Percentiles rank a stretch among this genome's conserved stretches.
These are phyloP conservation scores for Grammothele lineata DNA, from an alignment of 768 basidiomycete species.

Conservation along the genomic window DNA sequence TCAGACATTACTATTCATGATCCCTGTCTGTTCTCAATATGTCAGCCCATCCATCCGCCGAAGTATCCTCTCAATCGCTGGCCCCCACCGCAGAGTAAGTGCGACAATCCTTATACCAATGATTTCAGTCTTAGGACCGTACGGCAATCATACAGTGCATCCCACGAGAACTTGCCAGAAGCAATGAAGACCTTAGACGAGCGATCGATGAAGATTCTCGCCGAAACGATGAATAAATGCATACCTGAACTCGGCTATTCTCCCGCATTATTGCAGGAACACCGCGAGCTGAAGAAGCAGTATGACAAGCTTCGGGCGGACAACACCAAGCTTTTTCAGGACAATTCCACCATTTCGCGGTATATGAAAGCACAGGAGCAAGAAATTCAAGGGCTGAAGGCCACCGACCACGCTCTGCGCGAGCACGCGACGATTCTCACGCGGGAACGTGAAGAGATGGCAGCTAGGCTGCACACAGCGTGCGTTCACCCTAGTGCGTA, in stretches of 20 bases:
- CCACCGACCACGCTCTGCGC: constrained; percentile 22
- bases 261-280: constrained; percentile 35
- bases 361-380: constrained; percentile 29
- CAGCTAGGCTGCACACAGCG: constrained; percentile 7
- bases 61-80: no score
- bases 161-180: no score
- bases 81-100: no score
- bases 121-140: no score
- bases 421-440: constrained; percentile 25
- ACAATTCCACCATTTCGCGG: constrained; percentile 33
- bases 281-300: constrained; percentile 19
- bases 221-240: no score
- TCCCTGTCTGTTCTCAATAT: no score
- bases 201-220: no score
- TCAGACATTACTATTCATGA: no score
- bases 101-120: no score
- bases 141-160: no score
- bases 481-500: constrained; percentile 1
- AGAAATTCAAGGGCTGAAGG: constrained; percentile 19
- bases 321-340: constrained; percentile 33
- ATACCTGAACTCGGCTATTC: constrained; percentile 34
- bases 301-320: constrained; percentile 15
- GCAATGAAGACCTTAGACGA: no score
- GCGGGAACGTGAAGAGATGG: constrained; percentile 11
- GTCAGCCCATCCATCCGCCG: no score